phyloP scores from a whole-genome alignment of 2,329 filamentous ascomycete species.

The Pyrenochaeta sp. region DNA sequence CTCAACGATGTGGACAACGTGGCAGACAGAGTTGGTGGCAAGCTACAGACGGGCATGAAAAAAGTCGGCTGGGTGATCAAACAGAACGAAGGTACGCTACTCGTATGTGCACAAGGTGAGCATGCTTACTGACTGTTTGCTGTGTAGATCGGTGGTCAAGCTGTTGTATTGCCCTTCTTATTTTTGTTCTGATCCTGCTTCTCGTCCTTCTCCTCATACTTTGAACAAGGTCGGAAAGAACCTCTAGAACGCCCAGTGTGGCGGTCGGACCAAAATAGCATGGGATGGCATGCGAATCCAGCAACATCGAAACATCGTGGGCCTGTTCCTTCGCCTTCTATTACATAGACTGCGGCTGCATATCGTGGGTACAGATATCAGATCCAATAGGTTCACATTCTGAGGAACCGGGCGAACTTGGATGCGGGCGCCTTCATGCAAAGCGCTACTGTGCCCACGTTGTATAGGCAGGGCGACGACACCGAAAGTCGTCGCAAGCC shows the following conservation, averaged over 20 bases:
- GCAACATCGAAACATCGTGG: background rate
- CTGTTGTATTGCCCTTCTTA: slow-evolving; percentile 89
- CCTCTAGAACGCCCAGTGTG: slow-evolving; percentile 35
- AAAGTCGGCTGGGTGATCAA: slow-evolving; percentile 85
- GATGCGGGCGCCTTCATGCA: slow-evolving; percentile 53
- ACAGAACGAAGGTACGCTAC: slow-evolving; percentile 79
- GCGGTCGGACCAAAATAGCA: background rate
- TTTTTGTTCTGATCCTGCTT: slow-evolving; percentile 86
- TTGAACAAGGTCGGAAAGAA: slow-evolving; percentile 50
- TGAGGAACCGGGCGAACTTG: slow-evolving; percentile 9
- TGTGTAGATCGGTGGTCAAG: slow-evolving; percentile 73
- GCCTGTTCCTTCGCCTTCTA: slow-evolving; percentile 27
- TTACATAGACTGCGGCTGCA: background rate
- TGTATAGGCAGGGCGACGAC: slow-evolving; percentile 9
- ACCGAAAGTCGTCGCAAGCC: slow-evolving; percentile 8
- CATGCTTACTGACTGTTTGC: slow-evolving; percentile 1
- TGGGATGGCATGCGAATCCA: background rate
- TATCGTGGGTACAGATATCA: slow-evolving; percentile 51
- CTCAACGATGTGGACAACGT: slow-evolving; percentile 84
- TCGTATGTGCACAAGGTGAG: background rate
- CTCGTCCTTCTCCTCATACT: slow-evolving; percentile 78
- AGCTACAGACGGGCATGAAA: slow-evolving; percentile 85
- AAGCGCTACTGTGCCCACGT: slow-evolving; percentile 8
- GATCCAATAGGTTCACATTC: slow-evolving; percentile 20
- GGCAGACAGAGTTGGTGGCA: slow-evolving; percentile 85